Conservation (phyloP, 208 protist species). For the Trypanosoma theileri region DNA sequence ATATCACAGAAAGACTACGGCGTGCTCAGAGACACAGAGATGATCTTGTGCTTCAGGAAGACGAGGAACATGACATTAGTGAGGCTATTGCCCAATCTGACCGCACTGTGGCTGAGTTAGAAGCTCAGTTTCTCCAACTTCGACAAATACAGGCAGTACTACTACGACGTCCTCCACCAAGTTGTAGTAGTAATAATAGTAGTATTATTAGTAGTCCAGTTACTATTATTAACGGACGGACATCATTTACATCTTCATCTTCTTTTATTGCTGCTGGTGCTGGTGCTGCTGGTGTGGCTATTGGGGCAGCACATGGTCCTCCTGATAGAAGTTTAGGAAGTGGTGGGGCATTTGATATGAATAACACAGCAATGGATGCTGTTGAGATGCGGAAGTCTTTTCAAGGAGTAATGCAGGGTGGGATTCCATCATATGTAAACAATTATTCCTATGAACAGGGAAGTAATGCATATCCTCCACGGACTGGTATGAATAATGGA, state of each 20-base stretch:
- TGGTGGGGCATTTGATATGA: neutral
- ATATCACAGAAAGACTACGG: conserved; percentile 45
- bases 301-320: too few species aligned
- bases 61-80: conserved; percentile 65
- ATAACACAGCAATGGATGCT: neutral
- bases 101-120: conserved; percentile 38
- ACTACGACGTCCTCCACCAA: conserved; percentile 41
- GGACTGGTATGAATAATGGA: neutral
- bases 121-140: conserved; percentile 48
- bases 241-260: neutral
- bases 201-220: neutral
- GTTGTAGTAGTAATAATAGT: neutral
- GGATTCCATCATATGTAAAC: too few species aligned
- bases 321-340: too few species aligned
- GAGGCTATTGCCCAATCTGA: conserved; percentile 44
- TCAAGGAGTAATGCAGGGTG: too few species aligned
- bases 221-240: neutral
- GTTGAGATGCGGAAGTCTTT: too few species aligned
- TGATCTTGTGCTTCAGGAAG: conserved; percentile 67
- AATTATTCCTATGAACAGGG: too few species aligned
- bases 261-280: neutral
- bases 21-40: conserved; percentile 57
- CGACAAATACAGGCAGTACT: conserved; percentile 42
- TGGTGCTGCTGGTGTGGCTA: neutral
- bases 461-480: too few species aligned